Conservation (phyloP, 2,329 filamentous ascomycete species). For the Bimuria novae-zelandiae region DNA sequence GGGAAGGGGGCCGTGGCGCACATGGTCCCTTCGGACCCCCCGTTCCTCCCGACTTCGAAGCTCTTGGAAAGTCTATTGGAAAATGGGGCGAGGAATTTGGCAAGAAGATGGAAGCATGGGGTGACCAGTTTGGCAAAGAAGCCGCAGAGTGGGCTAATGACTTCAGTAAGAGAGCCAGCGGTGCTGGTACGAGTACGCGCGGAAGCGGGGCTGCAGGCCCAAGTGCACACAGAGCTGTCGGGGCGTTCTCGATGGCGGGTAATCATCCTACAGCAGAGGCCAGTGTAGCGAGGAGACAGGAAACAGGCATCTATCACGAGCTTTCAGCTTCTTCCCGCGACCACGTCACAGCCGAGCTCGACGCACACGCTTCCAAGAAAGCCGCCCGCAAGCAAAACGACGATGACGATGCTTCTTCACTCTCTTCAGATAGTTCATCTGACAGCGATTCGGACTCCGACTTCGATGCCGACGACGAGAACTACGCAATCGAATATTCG, state of each 20-base stretch:
- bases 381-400: conserved; percentile 15
- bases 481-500: conserved; percentile 3
- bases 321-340: conserved; percentile 9
- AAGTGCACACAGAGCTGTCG: not conserved
- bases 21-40: conserved; percentile 13
- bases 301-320: conserved; percentile 21
- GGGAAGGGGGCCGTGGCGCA: too few species aligned
- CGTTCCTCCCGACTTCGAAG: conserved; percentile 18
- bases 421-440: conserved; percentile 28
- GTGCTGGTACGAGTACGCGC: not conserved
- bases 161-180: not conserved
- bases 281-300: conserved; percentile 18
- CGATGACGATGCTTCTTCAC: conserved; percentile 26
- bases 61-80: conserved; percentile 24
- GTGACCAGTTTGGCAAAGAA: conserved; percentile 34
- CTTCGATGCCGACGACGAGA: conserved; percentile 15
- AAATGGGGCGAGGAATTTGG: conserved; percentile 42
- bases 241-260: not conserved
- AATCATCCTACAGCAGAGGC: not conserved
- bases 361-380: conserved; percentile 6
- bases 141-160: conserved; percentile 16
- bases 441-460: conserved; percentile 18
- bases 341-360: conserved; percentile 1
- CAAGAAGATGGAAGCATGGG: conserved; percentile 33
- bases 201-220: not conserved